Percentiles rank a stretch among this genome's conserved stretches.
Evolutionary conservation across 306 rosid genomes (phyloP).

Genomic region (Alnus glutinosa): DNA sequence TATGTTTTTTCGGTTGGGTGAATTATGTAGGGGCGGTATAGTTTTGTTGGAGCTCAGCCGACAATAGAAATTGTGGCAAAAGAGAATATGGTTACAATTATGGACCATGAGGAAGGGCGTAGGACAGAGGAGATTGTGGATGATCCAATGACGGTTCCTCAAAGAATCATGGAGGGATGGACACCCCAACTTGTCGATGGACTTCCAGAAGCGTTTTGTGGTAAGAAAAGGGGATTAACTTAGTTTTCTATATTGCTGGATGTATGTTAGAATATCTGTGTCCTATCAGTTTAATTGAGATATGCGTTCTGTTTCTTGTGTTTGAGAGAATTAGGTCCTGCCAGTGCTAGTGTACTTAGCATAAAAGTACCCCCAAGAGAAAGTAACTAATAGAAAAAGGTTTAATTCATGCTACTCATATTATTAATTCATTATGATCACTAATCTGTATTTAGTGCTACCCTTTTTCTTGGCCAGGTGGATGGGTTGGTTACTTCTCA

Average conservation of each 20-base stretch:
- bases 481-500: conserved; percentile 97
- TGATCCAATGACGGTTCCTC: conserved; percentile 85
- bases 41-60: conserved; percentile 92
- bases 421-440: background rate
- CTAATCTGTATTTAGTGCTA: conserved; percentile 13
- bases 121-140: conserved; percentile 69
- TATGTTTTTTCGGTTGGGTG: conserved; percentile 17
- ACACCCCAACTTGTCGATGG: conserved; percentile 78
- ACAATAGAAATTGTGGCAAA: conserved; percentile 89
- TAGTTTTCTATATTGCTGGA: too few species aligned
- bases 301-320: background rate
- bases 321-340: background rate
- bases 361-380: too few species aligned
- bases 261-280: too few species aligned
- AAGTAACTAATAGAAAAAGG: too few species aligned
- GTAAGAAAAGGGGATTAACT: conserved; percentile 35
- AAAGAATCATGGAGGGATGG: conserved; percentile 78
- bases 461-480: conserved; percentile 53
- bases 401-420: too few species aligned
- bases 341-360: background rate
- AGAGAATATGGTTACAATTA: conserved; percentile 82
- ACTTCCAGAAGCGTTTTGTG: conserved; percentile 97
- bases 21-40: conserved; percentile 72
- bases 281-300: background rate
- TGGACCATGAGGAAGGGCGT: conserved; percentile 72